phyloP scores from a whole-genome alignment of 2,329 filamentous ascomycete species.

The Aspergillus proliferans region DNA sequence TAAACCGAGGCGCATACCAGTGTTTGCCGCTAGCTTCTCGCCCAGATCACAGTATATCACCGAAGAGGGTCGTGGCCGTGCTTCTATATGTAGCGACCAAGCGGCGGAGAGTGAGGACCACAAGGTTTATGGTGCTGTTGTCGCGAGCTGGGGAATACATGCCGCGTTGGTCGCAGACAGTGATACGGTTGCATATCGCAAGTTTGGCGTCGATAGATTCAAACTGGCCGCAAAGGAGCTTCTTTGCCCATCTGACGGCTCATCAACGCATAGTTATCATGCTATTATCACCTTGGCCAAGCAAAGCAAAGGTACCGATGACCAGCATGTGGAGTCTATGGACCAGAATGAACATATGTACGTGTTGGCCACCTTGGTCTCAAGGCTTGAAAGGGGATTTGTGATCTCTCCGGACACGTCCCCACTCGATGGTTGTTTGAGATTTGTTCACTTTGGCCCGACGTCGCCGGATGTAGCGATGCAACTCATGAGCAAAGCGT shows the following conservation, averaged over 20 bases:
- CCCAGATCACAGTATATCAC: conserved; percentile 45
- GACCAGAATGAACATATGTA: conserved; percentile 60
- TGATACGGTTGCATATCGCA: conserved; percentile 74
- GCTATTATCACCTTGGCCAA: conserved; percentile 46
- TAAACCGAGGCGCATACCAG: conserved; percentile 49
- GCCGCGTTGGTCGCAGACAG: conserved; percentile 84
- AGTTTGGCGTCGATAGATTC: conserved; percentile 71
- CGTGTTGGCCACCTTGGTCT: conserved; percentile 67
- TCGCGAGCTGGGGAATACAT: conserved; percentile 86
- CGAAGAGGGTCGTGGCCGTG: conserved; percentile 41
- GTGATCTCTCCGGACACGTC: conserved; percentile 68
- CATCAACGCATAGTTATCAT: conserved; percentile 50
- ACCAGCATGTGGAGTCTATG: conserved; percentile 16
- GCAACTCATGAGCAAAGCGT: conserved; percentile 65
- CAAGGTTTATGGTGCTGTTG: conserved; percentile 64
- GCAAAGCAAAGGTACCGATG: background rate
- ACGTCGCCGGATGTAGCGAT: conserved; percentile 61
- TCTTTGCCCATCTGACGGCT: conserved; percentile 53
- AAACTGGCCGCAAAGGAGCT: conserved; percentile 75
- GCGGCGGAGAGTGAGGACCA: conserved; percentile 24
- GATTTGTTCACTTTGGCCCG: conserved; percentile 69
- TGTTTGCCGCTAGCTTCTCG: conserved; percentile 58
- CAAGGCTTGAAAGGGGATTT: conserved; percentile 74
- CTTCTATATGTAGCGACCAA: conserved; percentile 12
- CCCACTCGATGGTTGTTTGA: conserved; percentile 64